Base-by-base conservation (phyloP, 2,329 filamentous ascomycete species). In the Coniella vitis region DNA sequence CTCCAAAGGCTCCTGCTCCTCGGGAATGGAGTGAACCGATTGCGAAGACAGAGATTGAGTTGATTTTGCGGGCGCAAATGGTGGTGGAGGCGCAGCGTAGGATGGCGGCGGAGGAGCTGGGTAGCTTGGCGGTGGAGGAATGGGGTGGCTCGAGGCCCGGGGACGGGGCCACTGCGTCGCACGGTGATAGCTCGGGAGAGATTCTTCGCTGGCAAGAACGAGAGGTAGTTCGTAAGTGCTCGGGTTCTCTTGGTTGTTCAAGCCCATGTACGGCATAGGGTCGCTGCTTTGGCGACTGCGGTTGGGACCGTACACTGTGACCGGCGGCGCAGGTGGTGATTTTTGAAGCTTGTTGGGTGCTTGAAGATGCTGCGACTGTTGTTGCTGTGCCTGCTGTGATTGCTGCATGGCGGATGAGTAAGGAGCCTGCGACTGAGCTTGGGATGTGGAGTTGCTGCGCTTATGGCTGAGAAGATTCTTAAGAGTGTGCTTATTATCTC, bases 181-280 rank as follows among this genome's bases (percentile, higher is more conserved):
- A 43, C 43, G 38, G 32, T 40, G 48, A 39, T 19, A 36, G 39
- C 37, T 45, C 8, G 43, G 38, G 12, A 41, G 44, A 4, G 51
- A 49, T 39, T 61, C 59, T 44, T 61, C 58, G 17, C 57, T 59
- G 42, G 58, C 55, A 32, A 60, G 55, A 46, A 58, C 59, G 42
- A 56, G 49, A 38, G 57, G 59, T 50, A 60, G 46, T 22, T 52
- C 51, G 44, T 53, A 52, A 3, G 46, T 38, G 12, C 44, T 51
- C 12, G 48, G 41, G 19, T 40, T 38, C 20, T 52, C 49, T 21
- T 51, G 45, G 16, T 45, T 47, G 29, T 41, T 43, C 38, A 40
- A 35, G 19, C 29, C 42, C 20, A 43, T 37, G 37, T 53, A 53
- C 4, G 51, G 48, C 8, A 42, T 42, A 5, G 51, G 51, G 41